Percentiles rank a stretch among this genome's conserved stretches.
Evolutionary conservation across 2,329 filamentous ascomycete species (phyloP).

Genomic region (Cordyceps fumosorosea): DNA sequence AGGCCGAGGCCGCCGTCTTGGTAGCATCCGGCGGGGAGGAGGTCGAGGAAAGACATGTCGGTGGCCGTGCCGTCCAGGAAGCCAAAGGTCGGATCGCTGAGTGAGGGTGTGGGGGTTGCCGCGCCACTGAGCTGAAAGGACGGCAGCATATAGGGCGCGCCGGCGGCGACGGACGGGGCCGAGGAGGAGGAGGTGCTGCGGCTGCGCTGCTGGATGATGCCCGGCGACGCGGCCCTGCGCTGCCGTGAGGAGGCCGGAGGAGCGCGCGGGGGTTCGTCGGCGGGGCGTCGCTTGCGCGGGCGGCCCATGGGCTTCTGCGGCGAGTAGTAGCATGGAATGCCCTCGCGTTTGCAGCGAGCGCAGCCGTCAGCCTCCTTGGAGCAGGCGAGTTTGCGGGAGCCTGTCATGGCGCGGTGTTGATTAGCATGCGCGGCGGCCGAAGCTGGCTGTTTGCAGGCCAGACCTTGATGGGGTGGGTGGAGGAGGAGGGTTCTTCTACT

Average conservation of each 20-base stretch:
- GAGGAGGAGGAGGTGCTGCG: neutral
- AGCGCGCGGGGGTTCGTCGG: conserved; percentile 20
- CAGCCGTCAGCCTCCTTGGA: conserved; percentile 56
- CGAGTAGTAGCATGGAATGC: conserved; percentile 54
- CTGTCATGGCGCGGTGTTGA: conserved; percentile 27
- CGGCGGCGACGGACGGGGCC: neutral
- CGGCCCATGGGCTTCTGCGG: conserved; percentile 61
- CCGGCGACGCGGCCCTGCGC: neutral
- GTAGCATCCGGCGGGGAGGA: conserved; percentile 19
- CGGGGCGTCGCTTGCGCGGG: conserved; percentile 48
- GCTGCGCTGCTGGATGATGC: neutral
- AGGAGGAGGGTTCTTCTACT: conserved; percentile 31
- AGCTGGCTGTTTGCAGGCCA: neutral
- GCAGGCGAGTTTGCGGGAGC: conserved; percentile 58
- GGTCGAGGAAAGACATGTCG: conserved; percentile 31
- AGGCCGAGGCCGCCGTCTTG: neutral
- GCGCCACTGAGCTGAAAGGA: neutral
- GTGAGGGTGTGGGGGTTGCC: neutral
- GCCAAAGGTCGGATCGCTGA: conserved; percentile 27
- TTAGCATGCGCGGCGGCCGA: neutral
- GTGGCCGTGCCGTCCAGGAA: conserved; percentile 27
- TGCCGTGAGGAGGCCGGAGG: neutral
- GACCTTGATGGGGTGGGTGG: conserved; percentile 15
- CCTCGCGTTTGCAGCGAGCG: conserved; percentile 50
- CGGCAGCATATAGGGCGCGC: neutral